These are phyloP conservation scores for Gaertneriomyces sp. DNA, from an alignment of 192 early-diverging fungal species.

Conservation along the genomic window DNA sequence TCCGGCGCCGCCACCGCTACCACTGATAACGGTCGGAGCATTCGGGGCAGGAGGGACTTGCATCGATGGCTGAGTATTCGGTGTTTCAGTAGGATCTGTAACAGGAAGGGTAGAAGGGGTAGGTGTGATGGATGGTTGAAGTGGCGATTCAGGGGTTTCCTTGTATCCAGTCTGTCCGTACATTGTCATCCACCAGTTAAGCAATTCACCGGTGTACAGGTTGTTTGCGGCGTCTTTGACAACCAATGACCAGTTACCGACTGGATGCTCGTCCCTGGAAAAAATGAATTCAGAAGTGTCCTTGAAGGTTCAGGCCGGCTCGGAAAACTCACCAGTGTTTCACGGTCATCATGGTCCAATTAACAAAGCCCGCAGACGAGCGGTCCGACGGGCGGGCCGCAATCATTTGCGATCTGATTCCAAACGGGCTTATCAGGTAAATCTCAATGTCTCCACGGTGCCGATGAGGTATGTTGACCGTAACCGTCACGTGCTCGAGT, in stretches of 20 bases:
- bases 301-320: not conserved
- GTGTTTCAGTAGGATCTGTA: too few species aligned
- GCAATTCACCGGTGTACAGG: slow-evolving; percentile 22
- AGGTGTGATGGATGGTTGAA: too few species aligned
- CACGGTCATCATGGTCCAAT: slow-evolving; percentile 95
- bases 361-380: slow-evolving; percentile 62
- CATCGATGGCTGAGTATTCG: too few species aligned
- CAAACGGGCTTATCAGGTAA: slow-evolving; percentile 69
- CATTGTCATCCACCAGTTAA: slow-evolving; percentile 36
- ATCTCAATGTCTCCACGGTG: slow-evolving; percentile 85
- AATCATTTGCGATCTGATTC: slow-evolving; percentile 65
- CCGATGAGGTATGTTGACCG: slow-evolving; percentile 74
- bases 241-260: slow-evolving; percentile 71
- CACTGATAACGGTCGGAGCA: too few species aligned
- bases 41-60: too few species aligned
- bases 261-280: slow-evolving; percentile 80
- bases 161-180: slow-evolving; percentile 25
- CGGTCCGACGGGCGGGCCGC: slow-evolving; percentile 61
- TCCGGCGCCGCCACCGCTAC: too few species aligned
- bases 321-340: slow-evolving; percentile 77
- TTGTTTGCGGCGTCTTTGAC: slow-evolving; percentile 33
- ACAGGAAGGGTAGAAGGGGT: too few species aligned
- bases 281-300: slow-evolving; percentile 4
- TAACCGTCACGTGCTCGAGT: slow-evolving; percentile 87
- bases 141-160: too few species aligned